phyloP scores from a whole-genome alignment of 805 yeast genomes.

The Starmerella apicola region DNA sequence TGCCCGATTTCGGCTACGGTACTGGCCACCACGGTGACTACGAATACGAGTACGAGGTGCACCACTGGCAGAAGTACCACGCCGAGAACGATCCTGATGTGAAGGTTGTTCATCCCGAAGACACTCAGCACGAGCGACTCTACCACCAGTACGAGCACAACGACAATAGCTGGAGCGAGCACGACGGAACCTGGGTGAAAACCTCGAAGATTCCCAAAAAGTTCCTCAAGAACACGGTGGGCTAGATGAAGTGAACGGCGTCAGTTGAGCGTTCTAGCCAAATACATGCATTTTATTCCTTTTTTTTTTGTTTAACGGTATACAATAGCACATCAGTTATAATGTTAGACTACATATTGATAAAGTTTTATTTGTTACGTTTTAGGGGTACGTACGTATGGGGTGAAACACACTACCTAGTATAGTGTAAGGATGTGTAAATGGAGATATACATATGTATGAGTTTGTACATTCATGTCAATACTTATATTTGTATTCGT shows the following conservation, averaged over 20 bases:
- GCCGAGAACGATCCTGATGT: slow-evolving; percentile 71
- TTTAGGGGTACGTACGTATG: too few species aligned
- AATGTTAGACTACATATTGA: too few species aligned
- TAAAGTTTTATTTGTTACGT: too few species aligned
- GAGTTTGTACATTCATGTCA: neutral
- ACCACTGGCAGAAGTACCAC: slow-evolving; percentile 69
- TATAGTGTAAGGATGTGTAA: neutral
- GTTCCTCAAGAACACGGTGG: slow-evolving; percentile 16
- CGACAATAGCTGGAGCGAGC: slow-evolving; percentile 30
- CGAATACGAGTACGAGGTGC: slow-evolving; percentile 85
- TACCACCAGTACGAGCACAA: slow-evolving; percentile 82
- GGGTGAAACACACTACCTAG: too few species aligned
- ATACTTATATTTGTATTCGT: too few species aligned
- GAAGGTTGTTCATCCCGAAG: slow-evolving; percentile 69
- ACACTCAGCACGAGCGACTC: slow-evolving; percentile 70
- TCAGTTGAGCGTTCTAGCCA: too few species aligned
- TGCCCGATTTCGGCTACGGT: slow-evolving; percentile 89
- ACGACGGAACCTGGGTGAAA: slow-evolving; percentile 21
- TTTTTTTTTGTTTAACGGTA: too few species aligned
- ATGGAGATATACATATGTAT: neutral
- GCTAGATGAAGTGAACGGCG: too few species aligned
- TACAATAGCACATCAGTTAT: too few species aligned
- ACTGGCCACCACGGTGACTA: slow-evolving; percentile 92
- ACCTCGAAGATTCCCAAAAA: slow-evolving; percentile 20
- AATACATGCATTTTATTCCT: too few species aligned